Conservation (phyloP, 2,329 filamentous ascomycete genomes). For the Gaeumannomyces sp. region DNA sequence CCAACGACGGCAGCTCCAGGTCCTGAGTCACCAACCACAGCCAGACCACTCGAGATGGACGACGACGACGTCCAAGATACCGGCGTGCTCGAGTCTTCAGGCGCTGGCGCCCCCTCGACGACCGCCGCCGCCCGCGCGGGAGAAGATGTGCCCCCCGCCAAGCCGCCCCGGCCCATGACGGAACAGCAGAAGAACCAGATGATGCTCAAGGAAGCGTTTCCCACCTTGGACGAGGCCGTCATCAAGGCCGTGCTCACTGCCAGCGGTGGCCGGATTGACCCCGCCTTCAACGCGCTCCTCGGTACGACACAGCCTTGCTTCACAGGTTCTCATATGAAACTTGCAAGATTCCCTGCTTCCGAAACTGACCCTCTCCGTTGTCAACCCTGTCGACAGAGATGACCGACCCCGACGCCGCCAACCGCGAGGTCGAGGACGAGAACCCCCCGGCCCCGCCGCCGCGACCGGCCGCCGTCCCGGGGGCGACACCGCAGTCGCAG, state of each 20-base stretch:
- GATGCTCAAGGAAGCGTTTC: constrained; percentile 91
- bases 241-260: constrained; percentile 84
- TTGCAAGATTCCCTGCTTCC: not conserved
- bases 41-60: constrained; percentile 59
- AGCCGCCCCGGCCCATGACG: constrained; percentile 77
- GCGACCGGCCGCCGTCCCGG: constrained; percentile 48
- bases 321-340: not conserved
- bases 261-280: constrained; percentile 81
- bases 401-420: constrained; percentile 68
- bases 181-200: constrained; percentile 79
- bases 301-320: constrained; percentile 42
- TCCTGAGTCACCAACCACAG: constrained; percentile 62
- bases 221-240: constrained; percentile 69
- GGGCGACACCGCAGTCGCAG: constrained; percentile 62
- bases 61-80: constrained; percentile 64
- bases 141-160: constrained; percentile 55
- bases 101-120: constrained; percentile 21
- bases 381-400: constrained; percentile 46
- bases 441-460: constrained; percentile 70
- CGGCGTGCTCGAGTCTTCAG: constrained; percentile 31
- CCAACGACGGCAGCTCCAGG: constrained; percentile 25
- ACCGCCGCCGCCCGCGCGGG: constrained; percentile 29
- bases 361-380: not conserved
- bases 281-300: constrained; percentile 90
- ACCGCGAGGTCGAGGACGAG: constrained; percentile 48